Percentiles rank a stretch among this genome's conserved stretches.
phyloP scores from a whole-genome alignment of 2,329 filamentous ascomycete species.

The Fusarium drepaniforme region DNA sequence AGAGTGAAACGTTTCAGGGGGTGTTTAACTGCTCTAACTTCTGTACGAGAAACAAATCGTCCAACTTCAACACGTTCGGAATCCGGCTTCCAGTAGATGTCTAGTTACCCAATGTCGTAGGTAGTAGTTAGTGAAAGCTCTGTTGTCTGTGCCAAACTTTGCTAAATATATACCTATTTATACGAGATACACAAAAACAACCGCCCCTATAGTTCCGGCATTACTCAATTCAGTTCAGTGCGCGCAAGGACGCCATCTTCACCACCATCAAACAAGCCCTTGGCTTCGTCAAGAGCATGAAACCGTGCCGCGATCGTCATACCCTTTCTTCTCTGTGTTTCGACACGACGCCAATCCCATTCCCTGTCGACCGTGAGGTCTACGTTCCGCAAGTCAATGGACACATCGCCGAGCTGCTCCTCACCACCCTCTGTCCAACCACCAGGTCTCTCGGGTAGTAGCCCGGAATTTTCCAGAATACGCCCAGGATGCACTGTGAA shows the following conservation, averaged over 20 bases:
- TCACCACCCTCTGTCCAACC: slow-evolving; percentile 8
- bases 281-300: background rate
- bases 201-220: background rate
- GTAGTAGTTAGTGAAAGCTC: too few species aligned
- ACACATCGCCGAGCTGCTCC: background rate
- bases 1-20: too few species aligned
- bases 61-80: too few species aligned
- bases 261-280: background rate
- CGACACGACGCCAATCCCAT: background rate
- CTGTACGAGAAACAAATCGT: too few species aligned
- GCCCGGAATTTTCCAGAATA: background rate
- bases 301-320: background rate
- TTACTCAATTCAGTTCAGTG: background rate
- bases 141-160: too few species aligned
- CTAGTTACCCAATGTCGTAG: too few species aligned
- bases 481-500: background rate
- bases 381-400: background rate
- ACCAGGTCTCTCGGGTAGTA: background rate
- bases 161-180: too few species aligned
- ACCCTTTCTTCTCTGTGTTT: background rate
- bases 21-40: too few species aligned
- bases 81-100: too few species aligned
- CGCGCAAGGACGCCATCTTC: background rate
- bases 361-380: accelerated
- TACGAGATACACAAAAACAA: too few species aligned